Evolutionary conservation across 2,329 filamentous ascomycete species (phyloP).

Genomic region (Apiospora saccharicola): DNA sequence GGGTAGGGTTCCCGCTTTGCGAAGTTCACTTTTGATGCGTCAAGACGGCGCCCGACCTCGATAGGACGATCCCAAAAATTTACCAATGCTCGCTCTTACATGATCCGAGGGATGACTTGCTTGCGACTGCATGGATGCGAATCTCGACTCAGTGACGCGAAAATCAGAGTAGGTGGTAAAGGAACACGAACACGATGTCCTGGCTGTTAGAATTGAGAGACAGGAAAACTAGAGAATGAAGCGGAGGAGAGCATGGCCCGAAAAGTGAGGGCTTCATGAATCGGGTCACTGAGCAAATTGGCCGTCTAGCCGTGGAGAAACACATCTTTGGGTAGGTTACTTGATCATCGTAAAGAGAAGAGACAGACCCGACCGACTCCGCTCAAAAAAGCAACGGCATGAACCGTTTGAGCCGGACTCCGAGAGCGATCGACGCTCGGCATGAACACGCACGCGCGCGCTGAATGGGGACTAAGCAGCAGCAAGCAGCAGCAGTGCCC

Average conservation of each 20-base stretch:
- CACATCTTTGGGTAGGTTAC: not conserved
- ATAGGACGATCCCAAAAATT: no score
- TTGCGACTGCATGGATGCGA: no score
- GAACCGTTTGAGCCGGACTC: conserved; percentile 3
- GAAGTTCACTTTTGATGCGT: no score
- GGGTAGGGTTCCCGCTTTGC: no score
- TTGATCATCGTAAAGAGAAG: not conserved
- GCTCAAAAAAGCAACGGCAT: not conserved
- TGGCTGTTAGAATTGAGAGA: no score
- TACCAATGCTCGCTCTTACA: no score
- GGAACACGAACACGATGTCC: no score
- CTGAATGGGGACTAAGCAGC: not conserved
- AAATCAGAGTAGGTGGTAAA: no score
- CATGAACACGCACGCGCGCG: not conserved
- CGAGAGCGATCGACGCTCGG: conserved; percentile 10
- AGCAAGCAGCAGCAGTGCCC: no score
- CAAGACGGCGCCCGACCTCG: no score
- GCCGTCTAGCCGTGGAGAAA: not conserved
- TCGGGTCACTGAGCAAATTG: not conserved
- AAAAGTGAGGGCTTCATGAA: not conserved
- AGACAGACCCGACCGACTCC: not conserved
- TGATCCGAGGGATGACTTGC: no score
- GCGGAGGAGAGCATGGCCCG: not conserved
- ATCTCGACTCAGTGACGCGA: no score
- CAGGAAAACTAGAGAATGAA: not conserved